Evolutionary conservation across 352 stramenopile species (phyloP).

Genomic region (Ophiocytium majus): DNA sequence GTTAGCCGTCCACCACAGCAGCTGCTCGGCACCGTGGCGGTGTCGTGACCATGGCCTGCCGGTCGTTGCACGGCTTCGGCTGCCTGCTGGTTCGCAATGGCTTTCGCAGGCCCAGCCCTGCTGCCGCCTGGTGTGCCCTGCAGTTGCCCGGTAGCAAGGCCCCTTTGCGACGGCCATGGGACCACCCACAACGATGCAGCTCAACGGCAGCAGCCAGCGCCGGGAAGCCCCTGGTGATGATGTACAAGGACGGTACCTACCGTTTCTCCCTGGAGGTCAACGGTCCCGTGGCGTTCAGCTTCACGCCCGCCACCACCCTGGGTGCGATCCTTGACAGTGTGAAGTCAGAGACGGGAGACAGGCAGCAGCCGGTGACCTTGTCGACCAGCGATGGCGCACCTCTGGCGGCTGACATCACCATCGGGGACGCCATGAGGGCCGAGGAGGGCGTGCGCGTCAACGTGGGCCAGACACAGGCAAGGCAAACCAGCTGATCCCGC

Average conservation of each 20-base stretch:
- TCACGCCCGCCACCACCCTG: neutral
- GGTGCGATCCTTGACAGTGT: neutral
- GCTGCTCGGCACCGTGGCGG: too few species aligned
- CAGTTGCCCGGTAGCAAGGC: too few species aligned
- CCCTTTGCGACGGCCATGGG: too few species aligned
- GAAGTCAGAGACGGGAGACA: neutral
- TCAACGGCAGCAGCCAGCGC: too few species aligned
- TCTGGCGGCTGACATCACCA: neutral
- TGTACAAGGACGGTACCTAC: neutral
- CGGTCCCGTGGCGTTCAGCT: constrained; percentile 5
- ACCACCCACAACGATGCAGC: too few species aligned
- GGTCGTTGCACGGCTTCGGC: too few species aligned
- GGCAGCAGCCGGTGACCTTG: neutral
- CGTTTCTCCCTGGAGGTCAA: neutral
- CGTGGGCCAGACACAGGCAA: neutral
- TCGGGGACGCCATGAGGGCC: neutral
- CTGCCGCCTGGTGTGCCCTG: too few species aligned
- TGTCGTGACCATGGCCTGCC: too few species aligned
- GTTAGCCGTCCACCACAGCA: too few species aligned
- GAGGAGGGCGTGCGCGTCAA: constrained; percentile 1
- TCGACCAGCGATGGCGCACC: neutral
- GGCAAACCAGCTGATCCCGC: neutral
- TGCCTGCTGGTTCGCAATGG: too few species aligned
- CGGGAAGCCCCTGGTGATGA: neutral
- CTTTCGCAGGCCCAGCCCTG: too few species aligned